phyloP scores from a whole-genome alignment of 2,329 filamentous ascomycete species.

The Nemania diffusa region DNA sequence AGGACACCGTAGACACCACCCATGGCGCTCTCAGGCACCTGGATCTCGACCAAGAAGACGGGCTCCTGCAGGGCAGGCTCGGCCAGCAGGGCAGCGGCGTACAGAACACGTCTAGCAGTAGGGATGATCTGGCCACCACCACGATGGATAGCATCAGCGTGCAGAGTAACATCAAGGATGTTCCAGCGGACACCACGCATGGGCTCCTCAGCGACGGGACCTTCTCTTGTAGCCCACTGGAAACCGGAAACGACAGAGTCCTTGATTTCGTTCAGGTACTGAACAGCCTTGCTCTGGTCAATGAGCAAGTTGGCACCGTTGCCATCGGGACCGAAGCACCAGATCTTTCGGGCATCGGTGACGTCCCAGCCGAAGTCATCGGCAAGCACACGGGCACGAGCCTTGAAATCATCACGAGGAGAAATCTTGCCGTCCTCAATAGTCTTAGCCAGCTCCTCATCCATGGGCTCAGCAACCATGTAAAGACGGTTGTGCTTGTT shows the following conservation, averaged over 20 bases:
- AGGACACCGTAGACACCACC: constrained; percentile 99
- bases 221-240: constrained; percentile 99
- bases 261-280: constrained; percentile 99
- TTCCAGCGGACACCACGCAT: constrained; percentile 98
- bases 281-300: constrained; percentile 99
- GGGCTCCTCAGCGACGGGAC: constrained; percentile 97
- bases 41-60: constrained; percentile 99
- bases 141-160: constrained; percentile 99
- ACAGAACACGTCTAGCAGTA: constrained; percentile 96
- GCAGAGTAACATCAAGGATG: constrained; percentile 98
- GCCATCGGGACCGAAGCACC: constrained; percentile 99
- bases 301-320: constrained; percentile 97
- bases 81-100: constrained; percentile 90
- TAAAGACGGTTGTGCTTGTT: constrained; percentile 99
- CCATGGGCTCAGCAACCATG: constrained; percentile 89
- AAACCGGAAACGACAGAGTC: constrained; percentile 99
- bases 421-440: constrained; percentile 93
- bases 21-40: constrained; percentile 98
- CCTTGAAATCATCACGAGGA: constrained; percentile 99
- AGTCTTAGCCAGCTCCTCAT: constrained; percentile 88
- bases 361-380: constrained; percentile 99
- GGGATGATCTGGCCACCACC: constrained; percentile 99
- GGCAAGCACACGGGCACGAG: constrained; percentile 92
- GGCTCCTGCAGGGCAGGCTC: constrained; percentile 94
- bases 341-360: constrained; percentile 99